Conservation (phyloP, 306 rosid genomes). For the Betula pendula region DNA sequence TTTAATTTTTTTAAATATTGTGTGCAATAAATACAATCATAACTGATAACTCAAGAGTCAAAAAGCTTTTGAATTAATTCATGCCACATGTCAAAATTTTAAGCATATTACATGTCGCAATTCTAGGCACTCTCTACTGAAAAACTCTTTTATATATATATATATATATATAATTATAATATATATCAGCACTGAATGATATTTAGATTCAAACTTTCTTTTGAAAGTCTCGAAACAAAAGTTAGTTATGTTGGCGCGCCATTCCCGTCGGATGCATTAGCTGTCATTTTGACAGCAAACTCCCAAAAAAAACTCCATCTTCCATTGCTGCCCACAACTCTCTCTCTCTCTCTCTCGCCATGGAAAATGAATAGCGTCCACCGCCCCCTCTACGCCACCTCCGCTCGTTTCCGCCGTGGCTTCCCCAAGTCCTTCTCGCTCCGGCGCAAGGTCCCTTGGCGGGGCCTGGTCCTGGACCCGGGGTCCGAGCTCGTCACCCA, state of each 20-base stretch:
- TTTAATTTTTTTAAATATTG: too few species aligned
- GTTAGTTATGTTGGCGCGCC: conserved; percentile 12
- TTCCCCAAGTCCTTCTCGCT: conserved; percentile 50
- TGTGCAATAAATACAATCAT: too few species aligned
- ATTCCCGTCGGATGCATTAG: conserved; percentile 13
- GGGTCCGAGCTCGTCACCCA: conserved; percentile 46
- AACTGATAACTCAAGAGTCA: too few species aligned
- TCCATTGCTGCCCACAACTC: neutral
- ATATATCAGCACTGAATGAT: too few species aligned
- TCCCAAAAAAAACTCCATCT: conserved; percentile 2
- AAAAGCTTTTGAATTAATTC: too few species aligned
- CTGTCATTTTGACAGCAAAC: neutral
- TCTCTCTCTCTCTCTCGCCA: conserved; percentile 13
- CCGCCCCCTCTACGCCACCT: conserved; percentile 20
- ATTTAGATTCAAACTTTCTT: too few species aligned
- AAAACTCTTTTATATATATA: too few species aligned
- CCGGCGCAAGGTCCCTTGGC: conserved; percentile 60
- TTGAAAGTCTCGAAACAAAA: too few species aligned
- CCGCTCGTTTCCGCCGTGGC: conserved; percentile 35
- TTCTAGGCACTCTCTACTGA: too few species aligned
- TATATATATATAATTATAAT: too few species aligned
- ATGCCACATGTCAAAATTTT: too few species aligned
- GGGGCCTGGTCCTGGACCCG: conserved; percentile 71
- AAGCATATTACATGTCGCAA: too few species aligned
- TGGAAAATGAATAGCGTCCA: conserved; percentile 31